Evolutionary conservation across 192 early-diverging fungal species (phyloP).

Genomic region (Rhizoclosmatium sp.): DNA sequence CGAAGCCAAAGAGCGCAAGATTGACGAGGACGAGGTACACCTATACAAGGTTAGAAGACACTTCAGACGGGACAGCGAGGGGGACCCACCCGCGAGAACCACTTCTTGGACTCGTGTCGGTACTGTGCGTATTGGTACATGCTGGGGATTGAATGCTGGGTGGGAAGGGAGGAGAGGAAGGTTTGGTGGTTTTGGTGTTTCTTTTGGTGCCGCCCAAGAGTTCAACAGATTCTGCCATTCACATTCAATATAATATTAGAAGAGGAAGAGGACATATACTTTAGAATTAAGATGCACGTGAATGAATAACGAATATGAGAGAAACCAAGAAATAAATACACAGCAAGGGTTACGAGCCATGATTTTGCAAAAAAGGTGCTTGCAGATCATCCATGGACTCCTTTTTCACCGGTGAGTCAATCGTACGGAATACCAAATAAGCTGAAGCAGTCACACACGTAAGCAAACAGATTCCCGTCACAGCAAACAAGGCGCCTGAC

Average conservation of each 20-base stretch:
- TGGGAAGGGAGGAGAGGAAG: not conserved
- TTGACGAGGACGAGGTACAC: conserved; percentile 23
- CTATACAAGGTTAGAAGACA: not conserved
- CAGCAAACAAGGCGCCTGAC: conserved; percentile 9
- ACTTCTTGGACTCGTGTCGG: conserved; percentile 31
- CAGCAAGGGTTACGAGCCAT: too few species aligned
- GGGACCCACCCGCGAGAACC: conserved; percentile 29
- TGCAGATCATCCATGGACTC: too few species aligned
- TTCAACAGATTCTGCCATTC: too few species aligned
- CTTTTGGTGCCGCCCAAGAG: too few species aligned
- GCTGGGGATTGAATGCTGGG: not conserved
- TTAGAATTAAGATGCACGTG: too few species aligned
- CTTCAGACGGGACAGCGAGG: not conserved
- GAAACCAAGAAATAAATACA: too few species aligned
- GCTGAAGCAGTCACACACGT: not conserved
- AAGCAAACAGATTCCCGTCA: not conserved
- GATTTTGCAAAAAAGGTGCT: too few species aligned
- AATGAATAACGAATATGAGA: too few species aligned
- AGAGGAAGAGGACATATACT: too few species aligned
- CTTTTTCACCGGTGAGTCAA: too few species aligned
- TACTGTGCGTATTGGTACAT: conserved; percentile 17
- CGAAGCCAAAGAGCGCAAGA: conserved; percentile 1
- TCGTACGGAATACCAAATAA: too few species aligned
- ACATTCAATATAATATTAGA: too few species aligned
- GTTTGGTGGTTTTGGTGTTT: not conserved